A percentile compares a stretch with the other conserved stretches of the same genome.
phyloP scores from a whole-genome alignment of 2,329 filamentous ascomycete genomes.

The Monilinia fructigena region DNA sequence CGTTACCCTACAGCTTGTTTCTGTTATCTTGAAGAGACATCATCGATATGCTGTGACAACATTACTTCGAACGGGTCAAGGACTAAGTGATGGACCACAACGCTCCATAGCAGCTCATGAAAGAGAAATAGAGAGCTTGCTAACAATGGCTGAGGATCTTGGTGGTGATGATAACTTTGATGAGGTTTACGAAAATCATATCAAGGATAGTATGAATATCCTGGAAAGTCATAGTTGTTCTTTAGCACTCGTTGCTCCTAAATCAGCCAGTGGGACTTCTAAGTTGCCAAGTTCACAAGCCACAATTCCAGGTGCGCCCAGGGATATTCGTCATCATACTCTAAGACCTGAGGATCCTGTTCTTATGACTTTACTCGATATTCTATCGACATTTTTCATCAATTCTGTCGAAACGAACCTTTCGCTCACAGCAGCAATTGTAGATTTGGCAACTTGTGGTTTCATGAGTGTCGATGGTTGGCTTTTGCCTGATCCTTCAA shows the following conservation, averaged over 20 bases:
- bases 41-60: conserved; percentile 81
- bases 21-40: conserved; percentile 81
- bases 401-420: conserved; percentile 93
- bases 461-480: conserved; percentile 87
- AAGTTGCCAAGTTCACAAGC: conserved; percentile 56
- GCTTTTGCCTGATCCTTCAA: conserved; percentile 72
- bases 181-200: conserved; percentile 67
- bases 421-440: conserved; percentile 77
- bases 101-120: conserved; percentile 74
- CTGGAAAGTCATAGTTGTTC: conserved; percentile 75
- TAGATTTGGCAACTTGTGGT: conserved; percentile 80
- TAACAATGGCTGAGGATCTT: conserved; percentile 65
- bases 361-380: conserved; percentile 63
- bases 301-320: conserved; percentile 59
- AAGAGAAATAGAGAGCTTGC: conserved; percentile 70
- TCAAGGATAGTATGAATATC: conserved; percentile 68
- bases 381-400: conserved; percentile 78
- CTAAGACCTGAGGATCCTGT: conserved; percentile 62
- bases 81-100: conserved; percentile 52
- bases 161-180: conserved; percentile 70
- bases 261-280: conserved; percentile 55
- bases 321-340: conserved; percentile 60
- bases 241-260: conserved; percentile 63
- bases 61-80: conserved; percentile 65
- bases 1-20: conserved; percentile 83